A percentile compares a stretch with the other conserved stretches of the same genome.
phyloP scores from a whole-genome alignment of 805 yeast genomes.

The Candida ovalis region DNA sequence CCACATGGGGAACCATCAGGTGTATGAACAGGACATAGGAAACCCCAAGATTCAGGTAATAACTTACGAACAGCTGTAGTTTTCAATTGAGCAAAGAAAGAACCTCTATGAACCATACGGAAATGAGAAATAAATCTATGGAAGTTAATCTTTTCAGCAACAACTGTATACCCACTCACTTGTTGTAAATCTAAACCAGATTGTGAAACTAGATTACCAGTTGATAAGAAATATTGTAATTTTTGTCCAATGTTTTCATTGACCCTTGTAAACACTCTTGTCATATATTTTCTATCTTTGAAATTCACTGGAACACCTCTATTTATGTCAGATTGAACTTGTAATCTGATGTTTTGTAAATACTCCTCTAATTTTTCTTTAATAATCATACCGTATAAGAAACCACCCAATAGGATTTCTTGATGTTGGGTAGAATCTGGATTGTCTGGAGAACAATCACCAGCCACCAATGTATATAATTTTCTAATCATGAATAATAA shows the following conservation, averaged over 20 bases:
- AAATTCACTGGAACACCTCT: conserved; percentile 82
- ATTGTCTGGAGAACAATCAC: conserved; percentile 94
- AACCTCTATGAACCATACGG: conserved; percentile 99
- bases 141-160: conserved; percentile 97
- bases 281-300: conserved; percentile 77
- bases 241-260: conserved; percentile 95
- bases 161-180: conserved; percentile 96
- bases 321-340: conserved; percentile 73
- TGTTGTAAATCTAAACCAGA: conserved; percentile 97
- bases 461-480: conserved; percentile 90
- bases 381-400: conserved; percentile 92
- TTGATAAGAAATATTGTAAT: conserved; percentile 88
- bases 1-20: conserved; percentile 99
- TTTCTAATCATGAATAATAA: conserved; percentile 93
- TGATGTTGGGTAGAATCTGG: conserved; percentile 99
- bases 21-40: conserved; percentile 97
- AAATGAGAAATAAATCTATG: conserved; percentile 97
- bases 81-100: conserved; percentile 96
- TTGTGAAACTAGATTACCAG: conserved; percentile 96
- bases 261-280: conserved; percentile 69
- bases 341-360: conserved; percentile 65
- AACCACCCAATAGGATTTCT: conserved; percentile 92
- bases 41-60: conserved; percentile 98
- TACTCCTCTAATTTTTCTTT: conserved; percentile 97
- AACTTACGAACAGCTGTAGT: conserved; percentile 96